Conservation (phyloP, 2,329 filamentous ascomycete species). For the Fusarium pseudonygamai region DNA sequence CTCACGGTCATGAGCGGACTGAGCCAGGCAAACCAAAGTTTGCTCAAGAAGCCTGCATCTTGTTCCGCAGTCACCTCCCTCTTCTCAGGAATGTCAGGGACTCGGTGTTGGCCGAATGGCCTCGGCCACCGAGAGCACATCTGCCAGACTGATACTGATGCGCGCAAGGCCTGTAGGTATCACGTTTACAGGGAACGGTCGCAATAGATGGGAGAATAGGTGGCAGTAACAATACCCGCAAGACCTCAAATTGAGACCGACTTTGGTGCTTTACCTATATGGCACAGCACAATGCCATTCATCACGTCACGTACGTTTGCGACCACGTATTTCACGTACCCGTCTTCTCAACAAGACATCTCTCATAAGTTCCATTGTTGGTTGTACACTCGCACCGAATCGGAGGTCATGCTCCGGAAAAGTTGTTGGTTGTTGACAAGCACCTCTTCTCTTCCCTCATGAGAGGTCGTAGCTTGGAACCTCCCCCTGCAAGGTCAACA, state of each 20-base stretch:
- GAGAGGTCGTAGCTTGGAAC: background rate
- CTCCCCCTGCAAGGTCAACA: background rate
- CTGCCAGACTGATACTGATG: background rate
- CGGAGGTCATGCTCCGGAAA: background rate
- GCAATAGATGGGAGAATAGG: background rate
- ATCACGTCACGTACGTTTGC: background rate
- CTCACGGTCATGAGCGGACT: background rate
- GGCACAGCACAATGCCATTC: background rate
- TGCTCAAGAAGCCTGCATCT: background rate
- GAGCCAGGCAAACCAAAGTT: background rate
- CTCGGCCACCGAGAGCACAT: background rate
- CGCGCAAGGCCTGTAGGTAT: background rate
- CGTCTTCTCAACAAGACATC: background rate
- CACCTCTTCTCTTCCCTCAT: background rate
- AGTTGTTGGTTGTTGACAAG: background rate
- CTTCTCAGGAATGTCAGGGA: background rate
- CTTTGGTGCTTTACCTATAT: background rate
- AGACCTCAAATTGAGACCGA: background rate
- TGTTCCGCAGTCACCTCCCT: background rate
- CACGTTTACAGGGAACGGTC: background rate
- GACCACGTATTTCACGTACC: background rate
- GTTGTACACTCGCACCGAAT: background rate
- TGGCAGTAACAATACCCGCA: background rate
- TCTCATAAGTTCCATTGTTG: background rate
- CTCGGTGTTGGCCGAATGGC: background rate